Evolutionary conservation across 176 grass and related monocot species (phyloP).

Genomic region (Cenchrus purpureus): DNA sequence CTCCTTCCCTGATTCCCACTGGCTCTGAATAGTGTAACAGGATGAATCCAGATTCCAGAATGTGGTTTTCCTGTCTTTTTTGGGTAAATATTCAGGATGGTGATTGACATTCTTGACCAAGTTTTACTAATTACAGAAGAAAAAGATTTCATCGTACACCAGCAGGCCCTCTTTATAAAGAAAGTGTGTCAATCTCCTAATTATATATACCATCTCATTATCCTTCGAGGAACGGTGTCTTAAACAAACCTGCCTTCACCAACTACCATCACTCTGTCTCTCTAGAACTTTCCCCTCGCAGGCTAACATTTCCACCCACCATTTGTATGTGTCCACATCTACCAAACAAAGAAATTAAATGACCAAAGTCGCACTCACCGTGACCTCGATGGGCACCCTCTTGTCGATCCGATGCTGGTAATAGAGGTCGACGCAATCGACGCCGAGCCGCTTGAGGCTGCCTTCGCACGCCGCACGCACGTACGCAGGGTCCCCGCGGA

Average conservation of each 20-base stretch:
- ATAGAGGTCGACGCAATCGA: conserved; percentile 64
- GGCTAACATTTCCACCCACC: no score
- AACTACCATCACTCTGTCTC: neutral
- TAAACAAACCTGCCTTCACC: neutral
- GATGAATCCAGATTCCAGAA: neutral
- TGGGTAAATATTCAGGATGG: neutral
- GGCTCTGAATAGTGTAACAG: neutral
- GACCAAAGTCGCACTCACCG: neutral
- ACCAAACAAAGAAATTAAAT: no score
- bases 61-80: neutral
- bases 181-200: neutral
- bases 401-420: conserved; percentile 60
- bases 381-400: conserved; percentile 45
- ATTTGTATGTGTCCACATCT: no score
- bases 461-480: conserved; percentile 41
- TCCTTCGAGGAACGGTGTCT: neutral
- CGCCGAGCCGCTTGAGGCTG: conserved; percentile 55
- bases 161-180: neutral
- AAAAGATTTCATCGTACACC: neutral
- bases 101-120: neutral
- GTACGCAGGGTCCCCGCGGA: conserved; percentile 45
- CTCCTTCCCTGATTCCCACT: neutral
- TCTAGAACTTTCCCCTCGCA: no score
- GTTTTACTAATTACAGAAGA: neutral
- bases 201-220: neutral